These are phyloP conservation scores for Diophrys sp. DNA, from an alignment of 73 alveolate species.

Conservation along the genomic window DNA sequence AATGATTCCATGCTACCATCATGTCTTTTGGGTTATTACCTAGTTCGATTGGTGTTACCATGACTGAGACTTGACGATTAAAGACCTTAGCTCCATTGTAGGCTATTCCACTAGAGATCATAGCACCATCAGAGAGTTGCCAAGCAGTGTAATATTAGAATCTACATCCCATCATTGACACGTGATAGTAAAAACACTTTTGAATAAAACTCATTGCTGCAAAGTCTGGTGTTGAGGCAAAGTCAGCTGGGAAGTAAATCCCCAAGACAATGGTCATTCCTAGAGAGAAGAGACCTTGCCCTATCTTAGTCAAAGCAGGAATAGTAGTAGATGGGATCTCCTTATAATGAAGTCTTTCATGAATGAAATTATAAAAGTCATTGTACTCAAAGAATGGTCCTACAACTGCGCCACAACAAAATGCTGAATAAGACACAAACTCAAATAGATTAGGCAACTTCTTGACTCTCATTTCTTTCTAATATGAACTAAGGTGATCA, in stretches of 20 bases:
- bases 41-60: constrained; percentile 58
- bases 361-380: constrained; percentile 76
- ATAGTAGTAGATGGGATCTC: constrained; percentile 60
- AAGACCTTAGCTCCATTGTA: constrained; percentile 68
- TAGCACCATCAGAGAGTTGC: constrained; percentile 57
- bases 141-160: constrained; percentile 63
- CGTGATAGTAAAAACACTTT: constrained; percentile 57
- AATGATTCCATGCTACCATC: constrained; percentile 77
- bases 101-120: constrained; percentile 59
- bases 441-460: constrained; percentile 75
- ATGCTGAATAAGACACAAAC: constrained; percentile 67
- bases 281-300: constrained; percentile 47
- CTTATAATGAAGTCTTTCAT: constrained; percentile 57
- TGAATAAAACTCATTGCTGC: constrained; percentile 28
- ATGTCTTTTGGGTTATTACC: constrained; percentile 49
- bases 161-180: constrained; percentile 57
- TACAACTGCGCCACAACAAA: constrained; percentile 74
- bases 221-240: constrained; percentile 68
- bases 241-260: constrained; percentile 50
- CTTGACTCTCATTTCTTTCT: constrained; percentile 48
- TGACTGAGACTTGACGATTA: constrained; percentile 19
- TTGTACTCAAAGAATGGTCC: constrained; percentile 93
- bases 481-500: constrained; percentile 36
- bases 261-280: constrained; percentile 48
- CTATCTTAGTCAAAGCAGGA: constrained; percentile 49